Evolutionary conservation across 192 early-diverging fungal genomes (phyloP).

Genomic region (Chytriomyces hyalinus): DNA sequence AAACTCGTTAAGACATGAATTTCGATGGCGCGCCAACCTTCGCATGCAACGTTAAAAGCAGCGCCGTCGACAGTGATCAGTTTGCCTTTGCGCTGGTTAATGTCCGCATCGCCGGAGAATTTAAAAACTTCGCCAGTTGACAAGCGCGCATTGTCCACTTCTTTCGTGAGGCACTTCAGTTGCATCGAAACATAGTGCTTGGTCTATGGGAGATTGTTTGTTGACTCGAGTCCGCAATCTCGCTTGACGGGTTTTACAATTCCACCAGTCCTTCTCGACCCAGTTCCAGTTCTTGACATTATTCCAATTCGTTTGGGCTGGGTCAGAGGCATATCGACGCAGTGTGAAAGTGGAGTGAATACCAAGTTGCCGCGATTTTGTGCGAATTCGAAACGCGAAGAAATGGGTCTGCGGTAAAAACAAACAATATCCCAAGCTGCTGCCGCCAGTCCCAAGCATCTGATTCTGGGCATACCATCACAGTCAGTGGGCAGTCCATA

Average conservation of each 20-base stretch:
- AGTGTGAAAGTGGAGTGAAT: no score
- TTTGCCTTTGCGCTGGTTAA: constrained; percentile 96
- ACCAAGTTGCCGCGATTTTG: no score
- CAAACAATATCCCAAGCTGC: no score
- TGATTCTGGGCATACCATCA: no score
- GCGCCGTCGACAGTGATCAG: constrained; percentile 94
- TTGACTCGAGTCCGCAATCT: neutral
- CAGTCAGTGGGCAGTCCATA: no score
- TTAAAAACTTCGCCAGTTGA: constrained; percentile 64
- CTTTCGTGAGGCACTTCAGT: constrained; percentile 61
- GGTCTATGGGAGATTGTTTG: constrained; percentile 74
- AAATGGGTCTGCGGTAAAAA: no score
- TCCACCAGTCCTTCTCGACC: constrained; percentile 86
- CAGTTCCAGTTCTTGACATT: constrained; percentile 70
- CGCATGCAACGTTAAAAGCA: constrained; percentile 79
- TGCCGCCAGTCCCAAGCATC: no score
- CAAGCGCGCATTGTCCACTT: constrained; percentile 62
- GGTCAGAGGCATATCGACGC: no score
- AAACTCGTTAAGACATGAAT: constrained; percentile 28
- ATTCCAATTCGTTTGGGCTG: constrained; percentile 47
- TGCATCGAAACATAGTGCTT: constrained; percentile 77
- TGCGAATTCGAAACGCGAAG: no score
- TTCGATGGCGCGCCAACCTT: constrained; percentile 26
- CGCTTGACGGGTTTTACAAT: neutral
- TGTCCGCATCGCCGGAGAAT: constrained; percentile 84